Base-by-base conservation (phyloP, 441 rosid species). In the Lagerstroemia fauriei region DNA sequence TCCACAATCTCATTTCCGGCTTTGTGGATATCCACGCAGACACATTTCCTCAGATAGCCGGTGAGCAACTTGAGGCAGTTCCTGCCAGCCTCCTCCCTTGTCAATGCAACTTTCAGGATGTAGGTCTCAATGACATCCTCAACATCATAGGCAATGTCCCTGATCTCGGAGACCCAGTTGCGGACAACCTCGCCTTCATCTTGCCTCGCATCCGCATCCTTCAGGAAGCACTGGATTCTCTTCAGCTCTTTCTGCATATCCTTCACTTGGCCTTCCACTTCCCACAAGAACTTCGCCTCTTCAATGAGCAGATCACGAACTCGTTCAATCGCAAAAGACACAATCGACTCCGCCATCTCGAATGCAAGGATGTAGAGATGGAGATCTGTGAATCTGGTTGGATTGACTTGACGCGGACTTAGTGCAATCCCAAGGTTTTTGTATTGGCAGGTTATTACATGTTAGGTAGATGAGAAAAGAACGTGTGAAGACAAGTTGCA, bases 171-270 rank as follows among this genome's bases (percentile, higher is more conserved):
- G 22, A 83, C 57, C 80, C 53, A 79, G n/a, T 85, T 65, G 50
- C 79, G 51, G 31, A 82, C 50, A 2, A 46, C 57, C 24, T 61
- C 77, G 34, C 73, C 78, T 20, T 76, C 63, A 3, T 76, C 69
- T 61, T 83, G 80, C 65, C 38, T 76, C 2, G 56, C 17, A 1
- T 85, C 83, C 13, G 85, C 85, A 75, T 86, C 80, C 70, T 81
- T 53, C 34, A 86, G 50, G 77, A 86, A 80, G 65, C 85, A 53
- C 8, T 78, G 79, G 57, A 83, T 80, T 24, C 77, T 51, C 57
- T 47, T 83, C n/a, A 81, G 50, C 69, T 85, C 87, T 27, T 3
- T 76, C 63, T 85, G 78, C 53, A 85, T 13, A 31, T n/a, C 73
- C 53, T 44, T 11, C 14, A 79, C 76, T 34, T 82, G 59, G 25